These are phyloP conservation scores for Mycena amicta DNA, from an alignment of 768 basidiomycete genomes.

Conservation along the genomic window DNA sequence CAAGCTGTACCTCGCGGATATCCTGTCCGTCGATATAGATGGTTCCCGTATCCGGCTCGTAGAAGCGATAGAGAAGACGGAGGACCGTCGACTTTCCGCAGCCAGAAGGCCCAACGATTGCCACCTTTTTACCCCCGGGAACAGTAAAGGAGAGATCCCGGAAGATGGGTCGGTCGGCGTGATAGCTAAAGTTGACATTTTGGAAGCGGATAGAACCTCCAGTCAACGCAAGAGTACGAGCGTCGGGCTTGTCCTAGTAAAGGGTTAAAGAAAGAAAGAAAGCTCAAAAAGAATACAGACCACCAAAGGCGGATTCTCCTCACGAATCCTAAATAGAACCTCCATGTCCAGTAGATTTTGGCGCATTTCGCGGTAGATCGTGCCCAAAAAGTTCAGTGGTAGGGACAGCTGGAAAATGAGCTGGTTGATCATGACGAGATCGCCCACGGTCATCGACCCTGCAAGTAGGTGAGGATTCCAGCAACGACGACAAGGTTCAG, in stretches of 20 bases:
- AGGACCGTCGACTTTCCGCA: conserved; percentile 98
- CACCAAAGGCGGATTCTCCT: conserved; percentile 71
- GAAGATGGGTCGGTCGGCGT: conserved; percentile 92
- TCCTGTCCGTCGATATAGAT: conserved; percentile 91
- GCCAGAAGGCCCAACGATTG: conserved; percentile 95
- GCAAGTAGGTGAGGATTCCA: not conserved
- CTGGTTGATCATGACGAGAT: conserved; percentile 99
- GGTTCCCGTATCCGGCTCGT: conserved; percentile 77
- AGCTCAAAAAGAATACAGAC: conserved; percentile 38
- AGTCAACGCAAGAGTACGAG: conserved; percentile 65
- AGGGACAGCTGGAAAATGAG: conserved; percentile 96
- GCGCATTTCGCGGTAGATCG: conserved; percentile 95
- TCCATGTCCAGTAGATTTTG: conserved; percentile 99
- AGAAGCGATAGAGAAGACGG: conserved; percentile 92
- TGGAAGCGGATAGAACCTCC: conserved; percentile 93
- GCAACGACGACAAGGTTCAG: not conserved
- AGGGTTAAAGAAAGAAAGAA: not conserved
- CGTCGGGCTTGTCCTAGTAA: conserved; percentile 66
- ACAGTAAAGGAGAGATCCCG: conserved; percentile 83
- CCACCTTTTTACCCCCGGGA: conserved; percentile 95
- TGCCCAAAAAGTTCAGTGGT: conserved; percentile 95
- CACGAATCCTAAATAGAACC: conserved; percentile 85
- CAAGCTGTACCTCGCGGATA: conserved; percentile 69
- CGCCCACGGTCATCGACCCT: conserved; percentile 98
- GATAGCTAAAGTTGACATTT: conserved; percentile 90